phyloP scores from a whole-genome alignment of 768 basidiomycete species.

The Mycena rosella region DNA sequence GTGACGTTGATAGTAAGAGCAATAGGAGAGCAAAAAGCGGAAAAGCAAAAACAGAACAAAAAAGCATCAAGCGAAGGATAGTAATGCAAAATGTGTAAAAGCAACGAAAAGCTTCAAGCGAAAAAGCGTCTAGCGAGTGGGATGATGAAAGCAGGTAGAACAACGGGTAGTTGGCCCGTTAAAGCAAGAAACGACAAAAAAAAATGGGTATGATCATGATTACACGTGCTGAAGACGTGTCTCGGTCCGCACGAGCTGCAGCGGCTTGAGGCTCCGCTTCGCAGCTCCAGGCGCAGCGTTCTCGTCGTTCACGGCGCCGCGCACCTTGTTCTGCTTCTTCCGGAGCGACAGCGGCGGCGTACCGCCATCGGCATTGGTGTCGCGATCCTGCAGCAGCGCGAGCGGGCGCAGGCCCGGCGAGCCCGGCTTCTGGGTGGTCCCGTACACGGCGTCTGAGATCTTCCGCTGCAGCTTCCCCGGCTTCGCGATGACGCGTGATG shows the following conservation, averaged over 20 bases:
- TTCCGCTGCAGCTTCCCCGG: slow-evolving; percentile 62
- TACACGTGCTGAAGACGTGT: slow-evolving; percentile 49
- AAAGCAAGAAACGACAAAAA: slow-evolving; percentile 27
- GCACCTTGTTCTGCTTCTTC: slow-evolving; percentile 63
- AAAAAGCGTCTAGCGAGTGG: slow-evolving; percentile 22
- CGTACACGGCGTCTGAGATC: slow-evolving; percentile 45
- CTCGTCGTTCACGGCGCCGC: slow-evolving; percentile 54
- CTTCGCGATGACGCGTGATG: slow-evolving; percentile 66
- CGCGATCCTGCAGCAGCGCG: slow-evolving; percentile 72
- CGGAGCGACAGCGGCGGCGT: slow-evolving; percentile 70
- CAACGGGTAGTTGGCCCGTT: too few species aligned
- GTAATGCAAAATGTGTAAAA: slow-evolving; percentile 13
- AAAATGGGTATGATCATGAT: slow-evolving; percentile 40
- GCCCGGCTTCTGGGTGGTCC: slow-evolving; percentile 49
- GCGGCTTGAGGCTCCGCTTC: slow-evolving; percentile 62
- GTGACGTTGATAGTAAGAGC: too few species aligned
- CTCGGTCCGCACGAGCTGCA: slow-evolving; percentile 72
- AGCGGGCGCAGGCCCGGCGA: slow-evolving; percentile 70
- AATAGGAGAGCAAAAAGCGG: slow-evolving; percentile 25
- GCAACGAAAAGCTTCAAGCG: slow-evolving; percentile 38
- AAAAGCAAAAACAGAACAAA: slow-evolving; percentile 12
- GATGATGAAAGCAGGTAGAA: too few species aligned
- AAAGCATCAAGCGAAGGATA: slow-evolving; percentile 25
- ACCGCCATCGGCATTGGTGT: slow-evolving; percentile 53
- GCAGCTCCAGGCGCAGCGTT: slow-evolving; percentile 45